Evolutionary conservation across 2,329 filamentous ascomycete genomes (phyloP).

Genomic region (Xylariaceae sp.): DNA sequence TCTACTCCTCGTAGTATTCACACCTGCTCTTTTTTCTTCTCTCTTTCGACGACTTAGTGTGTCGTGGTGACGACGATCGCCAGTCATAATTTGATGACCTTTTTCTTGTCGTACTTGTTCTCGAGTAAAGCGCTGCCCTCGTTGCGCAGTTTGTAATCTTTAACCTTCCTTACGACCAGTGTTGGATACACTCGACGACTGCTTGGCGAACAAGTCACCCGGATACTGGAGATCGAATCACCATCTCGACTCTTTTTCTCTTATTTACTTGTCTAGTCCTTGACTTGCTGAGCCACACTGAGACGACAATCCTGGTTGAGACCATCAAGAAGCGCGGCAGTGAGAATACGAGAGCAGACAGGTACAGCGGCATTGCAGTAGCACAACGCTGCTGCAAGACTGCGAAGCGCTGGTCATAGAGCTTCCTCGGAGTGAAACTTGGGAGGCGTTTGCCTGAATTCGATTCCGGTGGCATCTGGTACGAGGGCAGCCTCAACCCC

Average conservation of each 20-base stretch:
- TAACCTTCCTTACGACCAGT: slow-evolving; percentile 13
- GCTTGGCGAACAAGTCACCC: slow-evolving; percentile 19
- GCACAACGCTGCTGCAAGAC: slow-evolving; percentile 27
- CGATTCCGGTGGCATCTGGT: slow-evolving; percentile 22
- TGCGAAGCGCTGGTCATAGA: slow-evolving; percentile 19
- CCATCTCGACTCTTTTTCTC: slow-evolving; percentile 9
- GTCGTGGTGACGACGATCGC: slow-evolving; percentile 13
- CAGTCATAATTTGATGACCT: slow-evolving; percentile 14
- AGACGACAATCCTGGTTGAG: slow-evolving; percentile 2
- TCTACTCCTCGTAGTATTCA: slow-evolving; percentile 27
- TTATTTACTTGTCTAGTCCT: slow-evolving; percentile 10
- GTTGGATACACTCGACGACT: slow-evolving; percentile 18
- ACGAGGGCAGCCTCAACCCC: slow-evolving; percentile 25
- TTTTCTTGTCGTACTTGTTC: slow-evolving; percentile 21
- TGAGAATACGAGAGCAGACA: slow-evolving; percentile 9
- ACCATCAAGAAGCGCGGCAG: slow-evolving; percentile 15
- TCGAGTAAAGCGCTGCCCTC: slow-evolving; percentile 14
- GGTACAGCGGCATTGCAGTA: slow-evolving; percentile 23
- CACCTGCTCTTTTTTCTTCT: slow-evolving; percentile 19
- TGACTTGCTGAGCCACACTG: background rate
- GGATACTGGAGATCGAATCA: slow-evolving; percentile 17
- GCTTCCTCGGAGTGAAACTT: slow-evolving; percentile 21
- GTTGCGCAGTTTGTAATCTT: slow-evolving; percentile 27
- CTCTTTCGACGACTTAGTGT: slow-evolving; percentile 22
- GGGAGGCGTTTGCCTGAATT: slow-evolving; percentile 22